Evolutionary conservation across 345 rosid genomes (phyloP).

Genomic region (Populus davidiana): DNA sequence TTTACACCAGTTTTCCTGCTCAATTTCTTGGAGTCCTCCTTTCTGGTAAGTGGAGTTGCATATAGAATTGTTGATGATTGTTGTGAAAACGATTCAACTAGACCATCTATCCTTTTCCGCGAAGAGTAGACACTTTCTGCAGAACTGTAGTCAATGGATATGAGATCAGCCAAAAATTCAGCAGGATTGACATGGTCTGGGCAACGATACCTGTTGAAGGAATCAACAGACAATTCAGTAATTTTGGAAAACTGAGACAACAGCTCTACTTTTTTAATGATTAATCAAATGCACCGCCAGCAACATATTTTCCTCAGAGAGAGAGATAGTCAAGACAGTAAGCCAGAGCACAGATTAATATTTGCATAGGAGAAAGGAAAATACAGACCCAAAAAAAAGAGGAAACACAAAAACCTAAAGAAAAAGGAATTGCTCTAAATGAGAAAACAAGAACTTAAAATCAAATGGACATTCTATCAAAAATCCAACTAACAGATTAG

Average conservation of each 20-base stretch:
- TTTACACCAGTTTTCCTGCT: conserved; percentile 36
- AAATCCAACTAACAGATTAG: not conserved
- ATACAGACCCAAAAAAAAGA: not conserved
- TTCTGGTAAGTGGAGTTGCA: conserved; percentile 59
- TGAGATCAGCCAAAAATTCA: conserved; percentile 96
- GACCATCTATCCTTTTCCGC: conserved; percentile 79
- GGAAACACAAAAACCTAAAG: not conserved
- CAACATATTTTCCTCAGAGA: not conserved
- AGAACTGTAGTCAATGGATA: conserved; percentile 87
- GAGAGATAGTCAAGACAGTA: not conserved
- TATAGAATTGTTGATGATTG: conserved; percentile 52
- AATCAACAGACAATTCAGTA: conserved; percentile 13
- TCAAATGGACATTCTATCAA: not conserved
- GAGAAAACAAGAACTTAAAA: not conserved
- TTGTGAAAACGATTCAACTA: conserved; percentile 74
- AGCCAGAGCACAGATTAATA: not conserved
- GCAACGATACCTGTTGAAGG: conserved; percentile 66
- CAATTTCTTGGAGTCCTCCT: conserved; percentile 31
- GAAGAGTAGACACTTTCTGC: conserved; percentile 72
- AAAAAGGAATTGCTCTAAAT: not conserved
- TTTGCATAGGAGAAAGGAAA: not conserved
- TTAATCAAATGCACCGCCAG: not conserved
- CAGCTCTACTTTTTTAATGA: not conserved
- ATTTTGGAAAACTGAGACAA: conserved; percentile 6
- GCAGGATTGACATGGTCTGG: conserved; percentile 95